These are phyloP conservation scores for Guyanaporus albipodus DNA, from an alignment of 768 basidiomycete genomes.

Conservation along the genomic window DNA sequence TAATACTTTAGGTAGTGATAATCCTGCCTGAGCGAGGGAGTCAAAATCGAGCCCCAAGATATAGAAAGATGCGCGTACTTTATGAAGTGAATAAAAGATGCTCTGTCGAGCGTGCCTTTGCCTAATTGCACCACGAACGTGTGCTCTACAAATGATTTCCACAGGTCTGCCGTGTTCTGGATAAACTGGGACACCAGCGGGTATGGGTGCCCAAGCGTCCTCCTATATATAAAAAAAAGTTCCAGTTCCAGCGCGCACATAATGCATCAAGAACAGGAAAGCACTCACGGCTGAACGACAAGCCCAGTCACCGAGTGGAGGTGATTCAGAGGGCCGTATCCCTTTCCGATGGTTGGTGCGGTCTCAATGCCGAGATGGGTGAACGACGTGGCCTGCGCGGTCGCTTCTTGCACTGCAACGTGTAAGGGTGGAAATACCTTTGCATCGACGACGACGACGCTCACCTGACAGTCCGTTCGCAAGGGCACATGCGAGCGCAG, in stretches of 20 bases:
- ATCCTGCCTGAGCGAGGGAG: slow-evolving; percentile 56
- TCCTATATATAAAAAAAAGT: slow-evolving; percentile 40
- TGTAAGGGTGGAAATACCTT: neutral
- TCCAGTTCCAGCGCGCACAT: neutral
- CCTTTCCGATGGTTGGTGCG: slow-evolving; percentile 63
- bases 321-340: slow-evolving; percentile 87
- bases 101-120: slow-evolving; percentile 58
- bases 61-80: slow-evolving; percentile 44
- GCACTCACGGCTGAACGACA: slow-evolving; percentile 53
- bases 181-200: slow-evolving; percentile 69
- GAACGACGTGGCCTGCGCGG: slow-evolving; percentile 58
- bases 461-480: slow-evolving; percentile 46
- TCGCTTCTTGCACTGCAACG: slow-evolving; percentile 52
- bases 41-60: neutral
- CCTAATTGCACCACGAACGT: slow-evolving; percentile 79
- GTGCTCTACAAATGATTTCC: slow-evolving; percentile 79
- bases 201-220: slow-evolving; percentile 55
- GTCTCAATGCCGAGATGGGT: slow-evolving; percentile 72
- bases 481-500: slow-evolving; percentile 69
- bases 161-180: slow-evolving; percentile 45
- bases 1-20: slow-evolving; percentile 83
- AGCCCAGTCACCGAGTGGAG: slow-evolving; percentile 53
- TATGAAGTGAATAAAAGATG: slow-evolving; percentile 81
- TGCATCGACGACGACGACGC: neutral
- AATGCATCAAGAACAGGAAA: neutral